A percentile compares a stretch with the other conserved stretches of the same genome.
These are phyloP conservation scores for Alternaria brassicae DNA, from an alignment of 2,329 filamentous ascomycete genomes.

Conservation along the genomic window DNA sequence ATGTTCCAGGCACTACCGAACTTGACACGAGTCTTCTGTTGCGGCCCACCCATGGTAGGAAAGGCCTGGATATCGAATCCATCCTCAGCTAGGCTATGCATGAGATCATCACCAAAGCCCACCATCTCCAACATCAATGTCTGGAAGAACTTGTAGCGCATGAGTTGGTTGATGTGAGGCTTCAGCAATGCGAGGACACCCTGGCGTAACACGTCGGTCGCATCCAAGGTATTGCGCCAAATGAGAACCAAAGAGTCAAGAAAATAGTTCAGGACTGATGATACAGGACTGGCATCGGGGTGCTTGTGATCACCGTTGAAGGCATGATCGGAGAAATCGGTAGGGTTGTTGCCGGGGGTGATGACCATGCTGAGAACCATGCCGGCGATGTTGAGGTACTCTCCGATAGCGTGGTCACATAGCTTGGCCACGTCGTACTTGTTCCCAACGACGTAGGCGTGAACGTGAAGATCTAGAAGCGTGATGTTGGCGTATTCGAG, in stretches of 20 bases:
- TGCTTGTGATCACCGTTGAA: background rate
- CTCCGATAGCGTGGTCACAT: constrained; percentile 12
- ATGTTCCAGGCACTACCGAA: background rate
- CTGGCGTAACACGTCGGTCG: constrained; percentile 24
- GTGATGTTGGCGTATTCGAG: constrained; percentile 24
- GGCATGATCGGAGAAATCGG: background rate
- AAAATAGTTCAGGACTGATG: constrained; percentile 16
- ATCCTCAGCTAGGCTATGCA: constrained; percentile 26
- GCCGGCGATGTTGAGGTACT: constrained; percentile 21
- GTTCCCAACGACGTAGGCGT: constrained; percentile 30
- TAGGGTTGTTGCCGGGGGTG: background rate
- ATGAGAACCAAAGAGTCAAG: constrained; percentile 32
- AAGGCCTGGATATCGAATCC: constrained; percentile 26
- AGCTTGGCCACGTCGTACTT: constrained; percentile 31
- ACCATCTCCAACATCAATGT: constrained; percentile 22
- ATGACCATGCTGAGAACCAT: constrained; percentile 17
- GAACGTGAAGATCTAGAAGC: constrained; percentile 34
- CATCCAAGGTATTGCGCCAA: constrained; percentile 28
- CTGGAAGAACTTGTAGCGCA: constrained; percentile 24
- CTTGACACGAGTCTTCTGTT: background rate
- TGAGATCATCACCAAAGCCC: constrained; percentile 24
- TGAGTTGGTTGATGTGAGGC: constrained; percentile 17
- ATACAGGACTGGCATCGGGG: background rate
- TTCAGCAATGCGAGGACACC: constrained; percentile 28
- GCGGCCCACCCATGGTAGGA: background rate